Conservation (phyloP, 257 asterid species). For the Ehretia macrophylla region DNA sequence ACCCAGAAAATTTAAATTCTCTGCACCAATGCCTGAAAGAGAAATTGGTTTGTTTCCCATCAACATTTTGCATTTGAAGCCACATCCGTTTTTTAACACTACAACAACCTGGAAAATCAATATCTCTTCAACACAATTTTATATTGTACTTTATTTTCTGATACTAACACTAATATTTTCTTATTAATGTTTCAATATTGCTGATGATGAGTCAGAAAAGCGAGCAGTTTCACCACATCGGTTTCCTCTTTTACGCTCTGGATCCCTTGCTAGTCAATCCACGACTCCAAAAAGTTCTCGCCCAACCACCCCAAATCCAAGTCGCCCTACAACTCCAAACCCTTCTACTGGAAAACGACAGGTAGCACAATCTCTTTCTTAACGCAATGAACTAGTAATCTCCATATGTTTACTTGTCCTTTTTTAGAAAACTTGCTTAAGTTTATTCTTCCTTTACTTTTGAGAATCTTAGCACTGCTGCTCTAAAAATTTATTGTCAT, state of each 20-base stretch:
- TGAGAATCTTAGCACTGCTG: background rate
- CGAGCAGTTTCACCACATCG: conserved; percentile 75
- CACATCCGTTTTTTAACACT: background rate
- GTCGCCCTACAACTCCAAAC: conserved; percentile 73
- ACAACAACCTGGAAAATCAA: too few species aligned
- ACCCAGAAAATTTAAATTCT: conserved; percentile 49
- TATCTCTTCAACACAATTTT: too few species aligned
- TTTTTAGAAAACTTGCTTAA: too few species aligned
- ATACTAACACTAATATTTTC: background rate
- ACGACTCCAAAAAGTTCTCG: conserved; percentile 71
- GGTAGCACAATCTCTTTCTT: conserved; percentile 17
- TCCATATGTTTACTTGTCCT: too few species aligned
- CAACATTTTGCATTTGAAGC: background rate
- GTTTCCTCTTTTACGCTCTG: conserved; percentile 78
- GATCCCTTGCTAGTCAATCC: conserved; percentile 65
- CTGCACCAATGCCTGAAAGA: conserved; percentile 39
- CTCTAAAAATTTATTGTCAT: background rate
- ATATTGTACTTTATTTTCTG: too few species aligned
- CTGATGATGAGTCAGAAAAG: conserved; percentile 44
- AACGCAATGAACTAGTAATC: background rate
- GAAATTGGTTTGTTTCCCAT: conserved; percentile 48
- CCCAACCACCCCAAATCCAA: conserved; percentile 64
- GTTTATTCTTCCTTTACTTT: background rate
- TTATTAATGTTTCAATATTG: conserved; percentile 1
- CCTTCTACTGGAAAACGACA: conserved; percentile 55